phyloP scores from a whole-genome alignment of 805 yeast genomes.

The Pichia paraexigua region DNA sequence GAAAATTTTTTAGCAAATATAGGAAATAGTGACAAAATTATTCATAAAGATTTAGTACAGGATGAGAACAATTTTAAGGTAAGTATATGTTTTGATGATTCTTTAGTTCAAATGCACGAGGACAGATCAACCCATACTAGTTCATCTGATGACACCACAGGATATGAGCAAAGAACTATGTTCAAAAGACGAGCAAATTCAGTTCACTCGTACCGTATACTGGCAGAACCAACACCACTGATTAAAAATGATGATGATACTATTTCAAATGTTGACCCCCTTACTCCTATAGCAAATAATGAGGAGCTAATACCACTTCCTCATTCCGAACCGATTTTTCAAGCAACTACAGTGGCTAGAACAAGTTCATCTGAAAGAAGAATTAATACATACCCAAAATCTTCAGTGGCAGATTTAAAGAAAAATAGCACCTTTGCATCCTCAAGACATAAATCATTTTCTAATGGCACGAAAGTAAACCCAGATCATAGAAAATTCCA shows the following conservation, averaged over 20 bases:
- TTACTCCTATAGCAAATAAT: background rate
- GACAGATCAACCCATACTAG: constrained; percentile 2
- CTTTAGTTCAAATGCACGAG: background rate
- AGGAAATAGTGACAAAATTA: background rate
- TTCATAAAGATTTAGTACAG: background rate
- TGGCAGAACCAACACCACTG: background rate
- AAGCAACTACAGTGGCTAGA: background rate
- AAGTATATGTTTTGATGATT: background rate
- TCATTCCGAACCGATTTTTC: background rate
- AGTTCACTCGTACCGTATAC: constrained; percentile 2
- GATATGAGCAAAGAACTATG: background rate
- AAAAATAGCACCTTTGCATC: background rate
- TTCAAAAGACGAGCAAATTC: background rate
- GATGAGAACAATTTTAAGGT: constrained; percentile 7
- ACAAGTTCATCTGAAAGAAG: background rate
- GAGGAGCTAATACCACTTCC: background rate
- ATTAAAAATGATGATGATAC: background rate
- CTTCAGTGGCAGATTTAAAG: background rate
- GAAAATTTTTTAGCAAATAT: background rate
- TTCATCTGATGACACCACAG: background rate
- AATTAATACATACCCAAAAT: constrained; percentile 3
- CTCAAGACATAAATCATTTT: constrained; percentile 1
- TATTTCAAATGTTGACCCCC: constrained; percentile 4
- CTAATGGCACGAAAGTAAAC: constrained; percentile 15
- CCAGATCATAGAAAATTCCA: constrained; percentile 21